Evolutionary conservation across 2,329 filamentous ascomycete species (phyloP).

Genomic region (Fusarium temperatum): DNA sequence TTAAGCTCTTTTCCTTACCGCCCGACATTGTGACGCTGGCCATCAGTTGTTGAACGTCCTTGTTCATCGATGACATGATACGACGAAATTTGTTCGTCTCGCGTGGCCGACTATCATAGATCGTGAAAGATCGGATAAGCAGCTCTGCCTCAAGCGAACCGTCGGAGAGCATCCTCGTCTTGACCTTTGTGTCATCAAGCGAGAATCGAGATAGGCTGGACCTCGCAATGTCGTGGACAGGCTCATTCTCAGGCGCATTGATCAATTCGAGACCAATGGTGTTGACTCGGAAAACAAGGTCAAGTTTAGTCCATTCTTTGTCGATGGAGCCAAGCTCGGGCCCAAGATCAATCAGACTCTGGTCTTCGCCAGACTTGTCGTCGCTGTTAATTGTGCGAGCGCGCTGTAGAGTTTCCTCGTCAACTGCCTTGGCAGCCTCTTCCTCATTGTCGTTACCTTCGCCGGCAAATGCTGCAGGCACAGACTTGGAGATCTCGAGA

Average conservation of each 20-base stretch:
- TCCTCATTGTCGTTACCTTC: conserved; percentile 75
- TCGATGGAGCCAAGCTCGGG: conserved; percentile 76
- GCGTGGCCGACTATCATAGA: conserved; percentile 86
- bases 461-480: conserved; percentile 82
- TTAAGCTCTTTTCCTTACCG: conserved; percentile 80
- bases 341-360: conserved; percentile 62
- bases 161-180: conserved; percentile 92
- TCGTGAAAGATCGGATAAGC: conserved; percentile 92
- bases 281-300: conserved; percentile 88
- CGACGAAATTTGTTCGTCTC: conserved; percentile 96
- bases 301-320: conserved; percentile 90
- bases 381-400: conserved; percentile 53
- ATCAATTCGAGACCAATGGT: conserved; percentile 90
- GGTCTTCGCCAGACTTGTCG: conserved; percentile 47
- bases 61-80: conserved; percentile 97
- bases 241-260: conserved; percentile 76
- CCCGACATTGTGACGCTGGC: conserved; percentile 93
- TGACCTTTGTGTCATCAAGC: conserved; percentile 89
- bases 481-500: conserved; percentile 84
- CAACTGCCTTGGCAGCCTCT: conserved; percentile 79
- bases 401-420: conserved; percentile 60
- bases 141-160: conserved; percentile 92
- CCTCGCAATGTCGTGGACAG: conserved; percentile 79
- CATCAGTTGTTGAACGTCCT: conserved; percentile 97
- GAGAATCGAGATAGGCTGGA: conserved; percentile 94